Evolutionary conservation across 2,329 filamentous ascomycete species (phyloP).

Genomic region (Decorospora gaudefroyi): DNA sequence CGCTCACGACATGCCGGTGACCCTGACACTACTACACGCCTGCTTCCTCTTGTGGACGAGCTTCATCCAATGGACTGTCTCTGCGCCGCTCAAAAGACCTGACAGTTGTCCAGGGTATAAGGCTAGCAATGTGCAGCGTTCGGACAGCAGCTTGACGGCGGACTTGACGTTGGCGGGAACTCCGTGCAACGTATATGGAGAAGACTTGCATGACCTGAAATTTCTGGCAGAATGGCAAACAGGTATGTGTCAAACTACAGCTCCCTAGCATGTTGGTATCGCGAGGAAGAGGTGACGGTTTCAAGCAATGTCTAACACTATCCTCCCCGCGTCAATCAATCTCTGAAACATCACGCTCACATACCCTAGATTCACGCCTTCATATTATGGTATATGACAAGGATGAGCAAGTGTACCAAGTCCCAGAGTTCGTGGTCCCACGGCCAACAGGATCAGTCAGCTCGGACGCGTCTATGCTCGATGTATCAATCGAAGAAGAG

Average conservation of each 20-base stretch:
- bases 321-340: not conserved
- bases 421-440: constrained; percentile 71
- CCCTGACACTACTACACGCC: constrained; percentile 29
- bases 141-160: constrained; percentile 64
- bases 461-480: constrained; percentile 52
- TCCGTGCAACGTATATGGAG: constrained; percentile 64
- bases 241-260: constrained; percentile 49
- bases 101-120: constrained; percentile 67
- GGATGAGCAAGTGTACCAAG: constrained; percentile 70
- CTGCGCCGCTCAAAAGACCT: constrained; percentile 27
- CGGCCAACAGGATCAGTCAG: constrained; percentile 54
- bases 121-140: constrained; percentile 62
- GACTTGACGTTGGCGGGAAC: constrained; percentile 70
- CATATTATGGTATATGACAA: constrained; percentile 75
- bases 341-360: constrained; percentile 6
- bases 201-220: constrained; percentile 59
- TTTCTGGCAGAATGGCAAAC: constrained; percentile 65
- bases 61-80: constrained; percentile 27
- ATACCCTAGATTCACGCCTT: constrained; percentile 61
- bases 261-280: too few relatives aligned
- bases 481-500: constrained; percentile 58
- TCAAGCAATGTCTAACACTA: not conserved
- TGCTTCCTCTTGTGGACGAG: constrained; percentile 29
- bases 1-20: constrained; percentile 29
- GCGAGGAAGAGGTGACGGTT: too few relatives aligned